These are phyloP conservation scores for Ceratocystis ficicola DNA, from an alignment of 2,329 filamentous ascomycete genomes.

Conservation along the genomic window DNA sequence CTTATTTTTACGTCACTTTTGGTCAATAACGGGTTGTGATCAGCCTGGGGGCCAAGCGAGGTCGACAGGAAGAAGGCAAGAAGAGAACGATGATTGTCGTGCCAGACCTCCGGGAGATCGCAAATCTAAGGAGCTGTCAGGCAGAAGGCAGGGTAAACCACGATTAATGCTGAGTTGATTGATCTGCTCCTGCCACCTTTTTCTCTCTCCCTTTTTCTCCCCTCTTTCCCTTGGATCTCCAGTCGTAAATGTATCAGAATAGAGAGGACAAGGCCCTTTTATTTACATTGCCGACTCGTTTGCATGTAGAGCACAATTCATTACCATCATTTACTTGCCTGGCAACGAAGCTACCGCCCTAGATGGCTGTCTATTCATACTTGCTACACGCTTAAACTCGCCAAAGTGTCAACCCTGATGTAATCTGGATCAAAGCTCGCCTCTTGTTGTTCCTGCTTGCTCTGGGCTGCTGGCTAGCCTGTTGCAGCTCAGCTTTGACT, in stretches of 20 bases:
- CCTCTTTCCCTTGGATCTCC: background rate
- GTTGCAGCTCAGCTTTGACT: background rate
- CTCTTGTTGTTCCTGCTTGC: background rate
- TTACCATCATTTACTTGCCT: background rate
- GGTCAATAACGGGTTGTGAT: background rate
- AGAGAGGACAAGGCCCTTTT: background rate
- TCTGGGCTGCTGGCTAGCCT: background rate
- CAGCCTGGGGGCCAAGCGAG: background rate
- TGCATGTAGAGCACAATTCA: background rate
- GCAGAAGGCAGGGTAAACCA: background rate
- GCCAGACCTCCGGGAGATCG: conserved; percentile 6
- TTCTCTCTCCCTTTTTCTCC: background rate
- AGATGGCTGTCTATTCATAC: background rate
- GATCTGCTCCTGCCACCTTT: background rate
- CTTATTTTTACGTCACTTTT: background rate
- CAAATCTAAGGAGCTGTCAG: conserved; percentile 6
- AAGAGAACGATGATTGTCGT: background rate
- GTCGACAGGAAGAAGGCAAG: background rate
- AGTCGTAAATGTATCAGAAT: background rate
- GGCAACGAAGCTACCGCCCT: background rate
- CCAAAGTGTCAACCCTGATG: background rate
- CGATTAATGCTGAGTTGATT: background rate
- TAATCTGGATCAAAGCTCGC: background rate
- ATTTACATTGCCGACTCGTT: background rate
- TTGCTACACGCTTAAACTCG: conserved; percentile 1